A percentile compares a stretch with the other conserved stretches of the same genome.
Conservation (phyloP, 1,284 basidiomycete genomes). For the Pyrrhoderma lamaoense region DNA sequence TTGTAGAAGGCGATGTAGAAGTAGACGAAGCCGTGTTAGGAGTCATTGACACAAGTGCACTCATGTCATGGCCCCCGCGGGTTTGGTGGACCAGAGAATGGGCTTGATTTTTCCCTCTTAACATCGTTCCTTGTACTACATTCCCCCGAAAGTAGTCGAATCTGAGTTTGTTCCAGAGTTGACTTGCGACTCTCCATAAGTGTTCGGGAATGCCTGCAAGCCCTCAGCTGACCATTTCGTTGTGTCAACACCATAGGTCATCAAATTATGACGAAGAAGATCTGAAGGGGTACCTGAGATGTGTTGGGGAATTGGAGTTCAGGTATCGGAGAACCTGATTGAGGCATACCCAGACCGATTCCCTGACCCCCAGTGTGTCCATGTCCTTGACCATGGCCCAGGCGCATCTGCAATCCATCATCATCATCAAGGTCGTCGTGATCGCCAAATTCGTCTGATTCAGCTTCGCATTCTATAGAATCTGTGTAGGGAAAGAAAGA, state of each 20-base stretch:
- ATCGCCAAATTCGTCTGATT: constrained; percentile 10
- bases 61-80: neutral
- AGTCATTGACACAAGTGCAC: neutral
- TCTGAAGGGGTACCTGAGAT: constrained; percentile 14
- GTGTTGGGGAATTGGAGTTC: constrained; percentile 14
- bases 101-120: too few species aligned
- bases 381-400: neutral
- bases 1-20: constrained; percentile 5
- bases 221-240: constrained; percentile 12
- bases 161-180: too few species aligned
- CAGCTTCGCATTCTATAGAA: neutral
- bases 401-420: neutral
- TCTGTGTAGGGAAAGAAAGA: neutral
- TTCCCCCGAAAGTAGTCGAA: too few species aligned
- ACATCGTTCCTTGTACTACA: too few species aligned
- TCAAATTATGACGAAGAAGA: constrained; percentile 7
- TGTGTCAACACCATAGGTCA: constrained; percentile 8
- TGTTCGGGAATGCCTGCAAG: neutral
- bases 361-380: neutral
- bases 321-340: constrained; percentile 7
- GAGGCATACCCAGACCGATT: neutral
- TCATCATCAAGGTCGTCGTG: constrained; percentile 14
- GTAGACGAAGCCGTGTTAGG: neutral
- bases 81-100: neutral
- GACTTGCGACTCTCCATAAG: too few species aligned